Evolutionary conservation across 140 eudicot species (phyloP).

Genomic region (Bidens hawaiensis): DNA sequence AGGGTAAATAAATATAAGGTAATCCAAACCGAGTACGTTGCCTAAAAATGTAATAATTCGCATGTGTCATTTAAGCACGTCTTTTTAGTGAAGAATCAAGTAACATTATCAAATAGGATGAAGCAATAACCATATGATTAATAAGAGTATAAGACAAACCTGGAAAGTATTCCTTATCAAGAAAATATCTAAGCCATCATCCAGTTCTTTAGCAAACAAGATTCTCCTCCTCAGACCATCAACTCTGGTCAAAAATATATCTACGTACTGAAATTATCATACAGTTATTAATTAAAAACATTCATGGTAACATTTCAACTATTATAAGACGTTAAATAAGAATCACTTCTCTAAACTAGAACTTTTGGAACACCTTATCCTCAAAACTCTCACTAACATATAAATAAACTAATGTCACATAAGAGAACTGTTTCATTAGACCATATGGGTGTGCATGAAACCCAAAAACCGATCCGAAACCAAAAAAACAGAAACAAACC

Average conservation of each 20-base stretch:
- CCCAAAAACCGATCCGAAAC: no score
- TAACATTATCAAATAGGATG: neutral
- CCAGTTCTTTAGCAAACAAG: constrained; percentile 41
- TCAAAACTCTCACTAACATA: neutral
- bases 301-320: neutral
- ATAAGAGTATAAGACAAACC: constrained; percentile 42
- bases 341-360: neutral
- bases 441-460: no score
- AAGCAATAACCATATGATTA: neutral
- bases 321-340: neutral
- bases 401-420: neutral
- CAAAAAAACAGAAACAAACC: no score
- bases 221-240: constrained; percentile 89
- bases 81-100: neutral
- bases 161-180: constrained; percentile 73
- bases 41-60: neutral
- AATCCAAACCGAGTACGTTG: neutral
- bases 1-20: neutral
- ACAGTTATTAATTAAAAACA: constrained; percentile 15
- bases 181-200: constrained; percentile 40
- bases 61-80: no score
- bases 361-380: neutral
- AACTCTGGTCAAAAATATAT: constrained; percentile 79
- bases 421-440: neutral
- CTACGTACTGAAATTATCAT: constrained; percentile 64